A percentile compares a stretch with the other conserved stretches of the same genome.
Conservation (phyloP, 129 eudicot genomes). For the Ambrosia artemisiifolia region DNA sequence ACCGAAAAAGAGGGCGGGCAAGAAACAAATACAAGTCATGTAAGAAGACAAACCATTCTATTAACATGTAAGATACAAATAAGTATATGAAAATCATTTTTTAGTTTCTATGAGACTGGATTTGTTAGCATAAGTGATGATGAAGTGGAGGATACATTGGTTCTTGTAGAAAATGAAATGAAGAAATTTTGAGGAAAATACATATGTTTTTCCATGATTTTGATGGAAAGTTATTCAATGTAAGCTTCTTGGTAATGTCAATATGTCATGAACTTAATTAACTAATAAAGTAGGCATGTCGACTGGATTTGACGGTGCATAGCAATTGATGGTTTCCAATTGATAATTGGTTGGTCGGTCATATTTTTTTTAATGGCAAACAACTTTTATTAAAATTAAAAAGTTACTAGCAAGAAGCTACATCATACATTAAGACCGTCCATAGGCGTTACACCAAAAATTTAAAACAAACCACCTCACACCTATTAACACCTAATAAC, state of each 20-base stretch:
- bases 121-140: not conserved
- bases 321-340: not conserved
- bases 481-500: too few relatives aligned
- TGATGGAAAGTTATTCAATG: not conserved
- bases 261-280: too few relatives aligned
- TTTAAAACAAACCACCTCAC: too few relatives aligned
- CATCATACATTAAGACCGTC: too few relatives aligned
- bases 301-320: not conserved
- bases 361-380: too few relatives aligned
- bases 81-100: not conserved
- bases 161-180: not conserved
- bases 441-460: too few relatives aligned
- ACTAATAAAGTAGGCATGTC: not conserved
- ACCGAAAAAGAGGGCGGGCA: not conserved
- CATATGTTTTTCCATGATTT: not conserved
- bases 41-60: too few relatives aligned
- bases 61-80: too few relatives aligned
- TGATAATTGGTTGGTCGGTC: too few relatives aligned
- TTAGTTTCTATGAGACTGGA: not conserved
- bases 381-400: too few relatives aligned
- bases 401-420: too few relatives aligned
- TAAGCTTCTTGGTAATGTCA: not conserved
- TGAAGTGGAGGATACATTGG: not conserved
- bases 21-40: not conserved
- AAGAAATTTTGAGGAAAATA: not conserved